Percentiles rank a stretch among this genome's conserved stretches.
phyloP scores from a whole-genome alignment of 257 asterid genomes.

The Solanum bulbocastanum region DNA sequence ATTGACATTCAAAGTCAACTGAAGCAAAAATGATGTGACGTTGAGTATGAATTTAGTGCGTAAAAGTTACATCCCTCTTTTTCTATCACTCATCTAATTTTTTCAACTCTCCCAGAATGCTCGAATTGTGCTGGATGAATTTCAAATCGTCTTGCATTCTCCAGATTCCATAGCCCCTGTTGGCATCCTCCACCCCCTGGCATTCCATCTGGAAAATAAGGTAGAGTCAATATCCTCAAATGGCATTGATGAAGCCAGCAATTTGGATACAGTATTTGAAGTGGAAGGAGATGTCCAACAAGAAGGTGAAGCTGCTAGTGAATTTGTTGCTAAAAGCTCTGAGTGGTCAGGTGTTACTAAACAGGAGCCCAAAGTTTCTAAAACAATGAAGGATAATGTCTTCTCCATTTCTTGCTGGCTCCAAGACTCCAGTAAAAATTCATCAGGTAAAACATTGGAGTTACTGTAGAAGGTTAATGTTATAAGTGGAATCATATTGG shows the following conservation, averaged over 20 bases:
- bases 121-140: slow-evolving; percentile 81
- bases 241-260: slow-evolving; percentile 23
- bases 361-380: slow-evolving; percentile 35
- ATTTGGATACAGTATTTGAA: slow-evolving; percentile 43
- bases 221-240: slow-evolving; percentile 17
- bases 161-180: slow-evolving; percentile 87
- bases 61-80: not conserved
- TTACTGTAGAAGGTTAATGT: not conserved
- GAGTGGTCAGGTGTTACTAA: slow-evolving; percentile 18
- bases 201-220: slow-evolving; percentile 77
- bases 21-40: not conserved
- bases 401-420: slow-evolving; percentile 80
- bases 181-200: slow-evolving; percentile 89
- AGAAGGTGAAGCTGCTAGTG: slow-evolving; percentile 21
- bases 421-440: slow-evolving; percentile 43
- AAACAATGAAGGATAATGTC: slow-evolving; percentile 39
- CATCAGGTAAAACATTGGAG: slow-evolving; percentile 43
- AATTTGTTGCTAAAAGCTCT: slow-evolving; percentile 14
- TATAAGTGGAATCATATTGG: not conserved
- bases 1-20: not conserved
- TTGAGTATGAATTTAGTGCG: not conserved
- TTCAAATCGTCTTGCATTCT: slow-evolving; percentile 70
- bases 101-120: slow-evolving; percentile 56
- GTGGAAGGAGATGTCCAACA: slow-evolving; percentile 50
- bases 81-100: not conserved